Conservation (phyloP, 371 early-diverging fungal genomes). For the Zychaea mexicana region DNA sequence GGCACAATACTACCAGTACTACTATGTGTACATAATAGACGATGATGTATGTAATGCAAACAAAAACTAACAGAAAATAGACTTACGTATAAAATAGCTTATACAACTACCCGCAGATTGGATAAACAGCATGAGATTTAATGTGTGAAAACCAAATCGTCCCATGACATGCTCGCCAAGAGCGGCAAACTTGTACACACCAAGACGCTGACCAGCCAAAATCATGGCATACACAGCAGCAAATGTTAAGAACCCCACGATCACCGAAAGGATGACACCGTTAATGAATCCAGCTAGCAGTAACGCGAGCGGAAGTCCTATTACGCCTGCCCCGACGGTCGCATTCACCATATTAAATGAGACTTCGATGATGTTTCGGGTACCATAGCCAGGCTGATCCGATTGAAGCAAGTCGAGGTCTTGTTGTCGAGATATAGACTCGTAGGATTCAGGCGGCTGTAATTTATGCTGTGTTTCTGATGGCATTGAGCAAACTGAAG, state of each 20-base stretch:
- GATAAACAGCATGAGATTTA: slow-evolving; percentile 53
- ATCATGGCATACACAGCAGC: slow-evolving; percentile 51
- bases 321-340: slow-evolving; percentile 65
- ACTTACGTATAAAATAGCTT: slow-evolving; percentile 55
- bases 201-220: slow-evolving; percentile 44
- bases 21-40: too few relatives aligned
- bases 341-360: slow-evolving; percentile 61
- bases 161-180: slow-evolving; percentile 59
- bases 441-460: not conserved
- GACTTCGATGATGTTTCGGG: slow-evolving; percentile 35
- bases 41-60: too few relatives aligned
- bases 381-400: slow-evolving; percentile 42
- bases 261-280: slow-evolving; percentile 48
- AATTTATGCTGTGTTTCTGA: too few relatives aligned
- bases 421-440: not conserved
- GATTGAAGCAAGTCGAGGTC: slow-evolving; percentile 36
- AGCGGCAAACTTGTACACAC: slow-evolving; percentile 50
- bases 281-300: slow-evolving; percentile 55
- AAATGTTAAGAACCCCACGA: slow-evolving; percentile 48
- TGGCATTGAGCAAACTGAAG: too few relatives aligned
- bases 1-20: too few relatives aligned
- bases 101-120: slow-evolving; percentile 55
- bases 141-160: slow-evolving; percentile 43
- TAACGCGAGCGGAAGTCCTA: slow-evolving; percentile 60
- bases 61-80: too few relatives aligned